A percentile compares a stretch with the other conserved stretches of the same genome.
phyloP scores from a whole-genome alignment of 257 asterid genomes.

The Phtheirospermum japonicum region DNA sequence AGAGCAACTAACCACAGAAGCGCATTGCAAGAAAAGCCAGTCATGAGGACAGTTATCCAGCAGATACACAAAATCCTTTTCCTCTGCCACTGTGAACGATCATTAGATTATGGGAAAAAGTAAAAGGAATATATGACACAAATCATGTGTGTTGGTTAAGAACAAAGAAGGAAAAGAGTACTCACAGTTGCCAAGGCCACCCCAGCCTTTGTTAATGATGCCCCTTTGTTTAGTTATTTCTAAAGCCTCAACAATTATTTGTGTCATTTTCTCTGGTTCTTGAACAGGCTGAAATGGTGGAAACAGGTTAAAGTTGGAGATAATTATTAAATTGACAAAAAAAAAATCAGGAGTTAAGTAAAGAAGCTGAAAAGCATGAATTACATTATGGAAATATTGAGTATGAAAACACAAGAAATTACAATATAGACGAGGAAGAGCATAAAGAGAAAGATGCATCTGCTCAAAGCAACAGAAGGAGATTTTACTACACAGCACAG shows the following conservation, averaged over 20 bases:
- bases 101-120: conserved; percentile 19
- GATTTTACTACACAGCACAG: background rate
- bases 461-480: conserved; percentile 9
- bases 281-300: conserved; percentile 74
- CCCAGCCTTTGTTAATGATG: conserved; percentile 96
- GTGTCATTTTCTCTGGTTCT: conserved; percentile 93
- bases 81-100: conserved; percentile 66
- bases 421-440: background rate
- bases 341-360: conserved; percentile 5
- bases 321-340: background rate
- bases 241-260: conserved; percentile 79
- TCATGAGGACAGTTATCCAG: conserved; percentile 84
- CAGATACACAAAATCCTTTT: conserved; percentile 62
- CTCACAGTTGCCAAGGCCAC: conserved; percentile 97
- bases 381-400: background rate
- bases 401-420: background rate
- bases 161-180: conserved; percentile 27
- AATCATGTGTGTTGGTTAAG: background rate
- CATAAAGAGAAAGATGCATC: conserved; percentile 8
- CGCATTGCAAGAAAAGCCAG: conserved; percentile 82
- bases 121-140: background rate
- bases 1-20: conserved; percentile 65
- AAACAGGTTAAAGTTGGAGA: conserved; percentile 11
- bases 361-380: conserved; percentile 19
- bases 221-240: conserved; percentile 85